Base-by-base conservation (phyloP, 768 basidiomycete species). In the Tricholoma flavovirens region DNA sequence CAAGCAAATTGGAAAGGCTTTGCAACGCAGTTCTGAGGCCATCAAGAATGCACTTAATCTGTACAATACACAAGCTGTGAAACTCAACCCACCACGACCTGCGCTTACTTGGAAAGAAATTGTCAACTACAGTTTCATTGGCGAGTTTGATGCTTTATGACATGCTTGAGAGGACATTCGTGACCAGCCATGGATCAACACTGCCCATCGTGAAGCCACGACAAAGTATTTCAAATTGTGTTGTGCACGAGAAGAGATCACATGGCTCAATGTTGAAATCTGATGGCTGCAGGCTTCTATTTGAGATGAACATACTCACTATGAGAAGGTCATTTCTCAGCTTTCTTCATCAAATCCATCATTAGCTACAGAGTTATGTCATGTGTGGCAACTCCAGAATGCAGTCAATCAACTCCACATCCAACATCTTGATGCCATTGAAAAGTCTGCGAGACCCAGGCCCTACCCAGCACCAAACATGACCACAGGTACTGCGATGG, bases 101-200 rank as follows among this genome's bases (percentile, higher is more conserved):
- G 15, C n/a, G 0, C 60, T 70, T 4, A n/a, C 56, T 12, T 69
- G 67, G 67, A 61, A 68, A 5, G 59, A 67, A 10, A 63, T 72
- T 2, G 60, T 69, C 17, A 52, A 67, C 4, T 43, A 43, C 42
- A 43, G 42, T 43, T 43, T 43, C 42, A 43, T 43, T 22, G 42
- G 42, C 21, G 42, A 21, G 21, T 43, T 43, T 43, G 42, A 43
- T 43, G 42, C 17, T 21, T 43, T 43, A 43, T 19, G 7, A 43
- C 42, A 43, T 43, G 17, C 42, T 43, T 12, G 19, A 12, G 42
- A 9, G 19, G 42, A 43, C 42, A 43, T 43, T 43, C 42, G 19
- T 43, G 42, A 43, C 19, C 42, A 21, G 11, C 42, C 42, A 43
- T 43, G 42, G 42, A 21, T 19, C 42, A 17, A 43, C 42, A 43